A percentile compares a stretch with the other conserved stretches of the same genome.
phyloP scores from a whole-genome alignment of 2,329 filamentous ascomycete species.

The Hortaea sp. region DNA sequence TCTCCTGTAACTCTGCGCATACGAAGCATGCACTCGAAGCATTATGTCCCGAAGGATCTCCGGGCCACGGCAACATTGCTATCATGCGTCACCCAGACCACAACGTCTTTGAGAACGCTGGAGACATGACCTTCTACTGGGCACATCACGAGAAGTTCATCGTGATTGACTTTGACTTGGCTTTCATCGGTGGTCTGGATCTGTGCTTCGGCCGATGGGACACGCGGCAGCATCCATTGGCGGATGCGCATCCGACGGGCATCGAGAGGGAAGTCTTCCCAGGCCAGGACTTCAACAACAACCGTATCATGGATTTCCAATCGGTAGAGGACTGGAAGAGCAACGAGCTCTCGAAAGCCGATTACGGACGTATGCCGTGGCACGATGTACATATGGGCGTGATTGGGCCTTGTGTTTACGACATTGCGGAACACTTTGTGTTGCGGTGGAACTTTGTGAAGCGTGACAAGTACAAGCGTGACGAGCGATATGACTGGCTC shows the following conservation, averaged over 20 bases:
- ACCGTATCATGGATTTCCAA: constrained; percentile 90
- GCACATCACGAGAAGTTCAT: constrained; percentile 98
- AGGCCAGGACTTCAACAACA: constrained; percentile 97
- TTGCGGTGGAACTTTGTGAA: constrained; percentile 95
- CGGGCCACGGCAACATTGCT: constrained; percentile 78
- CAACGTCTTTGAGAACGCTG: constrained; percentile 85
- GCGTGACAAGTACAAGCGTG: constrained; percentile 93
- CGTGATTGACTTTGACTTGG: constrained; percentile 80
- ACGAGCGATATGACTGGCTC: constrained; percentile 75
- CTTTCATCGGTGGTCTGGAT: constrained; percentile 90
- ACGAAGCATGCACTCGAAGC: constrained; percentile 77
- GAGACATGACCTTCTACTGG: constrained; percentile 96
- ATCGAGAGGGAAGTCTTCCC: constrained; percentile 80
- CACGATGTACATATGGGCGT: constrained; percentile 90
- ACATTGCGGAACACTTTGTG: constrained; percentile 92
- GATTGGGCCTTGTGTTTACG: constrained; percentile 81
- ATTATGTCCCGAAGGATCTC: constrained; percentile 70
- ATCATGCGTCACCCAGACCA: constrained; percentile 90
- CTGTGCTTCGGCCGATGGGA: constrained; percentile 96
- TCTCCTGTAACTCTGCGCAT: constrained; percentile 88
- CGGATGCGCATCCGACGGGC: constrained; percentile 79
- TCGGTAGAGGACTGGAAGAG: constrained; percentile 84
- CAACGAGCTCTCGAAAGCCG: constrained; percentile 83
- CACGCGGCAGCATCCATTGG: constrained; percentile 68
- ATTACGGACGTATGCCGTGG: constrained; percentile 95